Evolutionary conservation across 192 early-diverging fungal species (phyloP), one percentile per base, ranked within the genome.

Genomic region (Chytriomyces sp.): DNA sequence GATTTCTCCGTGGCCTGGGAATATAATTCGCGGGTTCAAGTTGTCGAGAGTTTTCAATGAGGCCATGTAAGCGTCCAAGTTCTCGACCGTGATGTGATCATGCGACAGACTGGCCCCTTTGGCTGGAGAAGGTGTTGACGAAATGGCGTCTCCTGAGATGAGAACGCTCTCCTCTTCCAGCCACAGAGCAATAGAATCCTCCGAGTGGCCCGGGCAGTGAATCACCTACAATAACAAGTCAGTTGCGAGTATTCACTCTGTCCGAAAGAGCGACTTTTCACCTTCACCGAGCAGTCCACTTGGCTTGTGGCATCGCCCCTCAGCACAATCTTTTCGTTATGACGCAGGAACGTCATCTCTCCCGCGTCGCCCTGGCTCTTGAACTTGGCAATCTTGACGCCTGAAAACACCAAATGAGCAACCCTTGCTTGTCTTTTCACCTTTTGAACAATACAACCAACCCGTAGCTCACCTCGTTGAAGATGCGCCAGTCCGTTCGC

Each of bases 1-100:
- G 23, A 67, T 45, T 28, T 43, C 43, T 28, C 66, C 66, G 46
- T 67, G 66, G 44, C 66, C 66, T 28, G 66, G 66, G 45, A 67
- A 23, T 28, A 67, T 46, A 45, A 67, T 28, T 9, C 66, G 66
- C 11, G 66, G 66, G 28, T 45, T 45, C 11, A 67, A 45, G 66
- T 28, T 11, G 45, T 28, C 11, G 11, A 67, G 66, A 18, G 5
- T 43, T 46, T 28, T 46, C 28, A 67, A 45, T 5, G 66, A 45
- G 44, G 35, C 7, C 8, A 45, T 45, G 43, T 67, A 67, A 8
- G 8, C 43, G 45, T 20, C 11, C 3, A 67, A 44, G 66, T 67
- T 46, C 11, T 67, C 66, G 45, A 67, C 11, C 44, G 46, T 16
- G 11, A n/a, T 20, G 66, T 67, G 66, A 44, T n/a, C 20, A 4